Evolutionary conservation across 2,329 filamentous ascomycete species (phyloP).

Genomic region (Talaromyces albobiverticillius): DNA sequence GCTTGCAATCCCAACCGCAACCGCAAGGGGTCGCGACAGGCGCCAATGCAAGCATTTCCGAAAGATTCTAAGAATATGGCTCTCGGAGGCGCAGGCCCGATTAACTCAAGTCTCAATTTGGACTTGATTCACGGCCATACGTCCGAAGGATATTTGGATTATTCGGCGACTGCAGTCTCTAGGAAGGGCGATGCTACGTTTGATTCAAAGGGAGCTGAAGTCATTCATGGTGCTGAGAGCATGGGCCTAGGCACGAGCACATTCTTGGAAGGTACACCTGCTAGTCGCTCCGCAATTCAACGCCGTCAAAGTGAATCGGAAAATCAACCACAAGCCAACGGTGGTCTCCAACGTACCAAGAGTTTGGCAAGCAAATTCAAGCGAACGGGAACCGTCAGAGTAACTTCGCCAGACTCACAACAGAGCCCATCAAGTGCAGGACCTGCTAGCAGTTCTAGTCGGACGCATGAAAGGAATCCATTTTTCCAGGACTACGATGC

Average conservation of each 20-base stretch:
- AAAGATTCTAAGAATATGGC: slow-evolving; percentile 90
- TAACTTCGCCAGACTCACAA: slow-evolving; percentile 54
- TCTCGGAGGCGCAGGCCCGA: slow-evolving; percentile 79
- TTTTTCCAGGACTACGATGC: slow-evolving; percentile 79
- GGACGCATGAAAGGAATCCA: slow-evolving; percentile 61
- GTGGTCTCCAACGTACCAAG: slow-evolving; percentile 82
- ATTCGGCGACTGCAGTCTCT: slow-evolving; percentile 47
- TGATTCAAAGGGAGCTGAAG: slow-evolving; percentile 66
- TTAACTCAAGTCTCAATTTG: slow-evolving; percentile 78
- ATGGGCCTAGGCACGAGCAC: slow-evolving; percentile 89
- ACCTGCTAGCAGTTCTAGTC: slow-evolving; percentile 32
- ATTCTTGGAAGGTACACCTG: slow-evolving; percentile 90
- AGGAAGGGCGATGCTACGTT: slow-evolving; percentile 49
- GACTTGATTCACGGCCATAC: slow-evolving; percentile 81
- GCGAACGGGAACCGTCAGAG: slow-evolving; percentile 58
- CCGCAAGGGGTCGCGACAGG: slow-evolving; percentile 73
- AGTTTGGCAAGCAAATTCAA: slow-evolving; percentile 89
- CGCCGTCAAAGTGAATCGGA: slow-evolving; percentile 69
- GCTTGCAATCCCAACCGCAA: slow-evolving; percentile 95
- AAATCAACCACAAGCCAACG: slow-evolving; percentile 40
- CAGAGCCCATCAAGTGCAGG: slow-evolving; percentile 26
- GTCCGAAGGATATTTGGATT: slow-evolving; percentile 86
- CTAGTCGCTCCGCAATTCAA: slow-evolving; percentile 74
- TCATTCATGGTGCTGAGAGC: slow-evolving; percentile 79
- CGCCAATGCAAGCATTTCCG: slow-evolving; percentile 95